Evolutionary conservation across 192 early-diverging fungal genomes (phyloP).

Genomic region (Cladochytrium replicatum): DNA sequence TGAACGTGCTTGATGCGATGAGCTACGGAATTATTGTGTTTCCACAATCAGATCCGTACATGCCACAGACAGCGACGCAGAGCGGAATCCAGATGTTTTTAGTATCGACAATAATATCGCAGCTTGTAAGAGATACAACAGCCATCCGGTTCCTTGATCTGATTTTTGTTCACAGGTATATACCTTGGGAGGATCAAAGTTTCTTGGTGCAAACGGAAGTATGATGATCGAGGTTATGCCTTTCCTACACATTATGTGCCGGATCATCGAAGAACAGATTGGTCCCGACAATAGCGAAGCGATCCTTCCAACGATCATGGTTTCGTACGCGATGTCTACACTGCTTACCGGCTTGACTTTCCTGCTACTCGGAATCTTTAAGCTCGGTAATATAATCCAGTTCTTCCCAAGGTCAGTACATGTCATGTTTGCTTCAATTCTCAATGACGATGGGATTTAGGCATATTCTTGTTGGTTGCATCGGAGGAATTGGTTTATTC

Average conservation of each 20-base stretch:
- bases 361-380: conserved; percentile 71
- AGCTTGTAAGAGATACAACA: no score
- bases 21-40: conserved; percentile 76
- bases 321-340: conserved; percentile 77
- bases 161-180: no score
- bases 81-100: conserved; percentile 95
- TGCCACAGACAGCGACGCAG: conserved; percentile 34
- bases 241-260: conserved; percentile 72
- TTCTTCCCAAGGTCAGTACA: conserved; percentile 49
- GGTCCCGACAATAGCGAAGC: conserved; percentile 48
- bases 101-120: no score
- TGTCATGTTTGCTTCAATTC: no score
- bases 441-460: no score
- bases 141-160: conserved; percentile 36
- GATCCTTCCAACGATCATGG: conserved; percentile 82
- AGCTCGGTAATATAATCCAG: conserved; percentile 47
- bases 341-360: conserved; percentile 84
- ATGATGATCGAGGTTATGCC: conserved; percentile 91
- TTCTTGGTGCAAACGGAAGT: conserved; percentile 84
- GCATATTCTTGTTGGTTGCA: conserved; percentile 92
- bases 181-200: conserved; percentile 73
- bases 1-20: conserved; percentile 89
- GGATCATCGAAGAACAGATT: conserved; percentile 50
- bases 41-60: conserved; percentile 51
- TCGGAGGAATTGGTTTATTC: conserved; percentile 58